Evolutionary conservation across 2,329 filamentous ascomycete genomes (phyloP).

Genomic region (Didymella segeticola): DNA sequence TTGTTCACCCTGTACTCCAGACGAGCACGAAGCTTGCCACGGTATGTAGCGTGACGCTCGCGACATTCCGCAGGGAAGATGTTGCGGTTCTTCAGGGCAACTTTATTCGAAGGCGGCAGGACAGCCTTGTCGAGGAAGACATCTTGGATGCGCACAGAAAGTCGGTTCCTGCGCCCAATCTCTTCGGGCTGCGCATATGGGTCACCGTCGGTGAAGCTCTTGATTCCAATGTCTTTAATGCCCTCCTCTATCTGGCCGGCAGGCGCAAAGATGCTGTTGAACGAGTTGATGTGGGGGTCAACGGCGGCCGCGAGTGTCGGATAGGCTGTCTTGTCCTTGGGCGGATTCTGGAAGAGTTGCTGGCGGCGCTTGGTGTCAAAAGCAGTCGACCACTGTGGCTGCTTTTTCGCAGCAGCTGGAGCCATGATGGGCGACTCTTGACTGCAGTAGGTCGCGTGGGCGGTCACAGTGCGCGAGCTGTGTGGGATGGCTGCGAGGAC

Average conservation of each 20-base stretch:
- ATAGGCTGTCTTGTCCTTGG: conserved; percentile 85
- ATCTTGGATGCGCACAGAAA: conserved; percentile 80
- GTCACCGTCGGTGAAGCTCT: conserved; percentile 84
- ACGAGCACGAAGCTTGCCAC: conserved; percentile 81
- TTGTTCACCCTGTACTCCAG: conserved; percentile 88
- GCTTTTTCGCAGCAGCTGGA: conserved; percentile 52
- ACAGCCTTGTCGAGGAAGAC: conserved; percentile 82
- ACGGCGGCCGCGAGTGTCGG: conserved; percentile 86
- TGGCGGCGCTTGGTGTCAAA: conserved; percentile 88
- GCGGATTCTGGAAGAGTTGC: conserved; percentile 86
- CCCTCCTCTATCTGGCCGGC: conserved; percentile 77
- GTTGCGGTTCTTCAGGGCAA: conserved; percentile 77
- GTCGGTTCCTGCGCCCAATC: conserved; percentile 70
- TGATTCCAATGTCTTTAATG: conserved; percentile 87
- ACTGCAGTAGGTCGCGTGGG: conserved; percentile 11
- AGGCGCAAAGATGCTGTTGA: conserved; percentile 84
- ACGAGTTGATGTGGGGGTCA: conserved; percentile 90
- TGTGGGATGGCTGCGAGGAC: conserved; percentile 5
- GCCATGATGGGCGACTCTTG: conserved; percentile 37
- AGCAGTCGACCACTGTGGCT: conserved; percentile 75
- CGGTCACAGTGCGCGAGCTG: conserved; percentile 7
- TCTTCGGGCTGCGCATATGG: conserved; percentile 59
- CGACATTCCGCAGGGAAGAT: conserved; percentile 92
- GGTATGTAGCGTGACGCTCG: conserved; percentile 90
- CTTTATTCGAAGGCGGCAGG: conserved; percentile 83